phyloP scores from a whole-genome alignment of 2,329 filamentous ascomycete genomes.

The Leptographium lundbergii region DNA sequence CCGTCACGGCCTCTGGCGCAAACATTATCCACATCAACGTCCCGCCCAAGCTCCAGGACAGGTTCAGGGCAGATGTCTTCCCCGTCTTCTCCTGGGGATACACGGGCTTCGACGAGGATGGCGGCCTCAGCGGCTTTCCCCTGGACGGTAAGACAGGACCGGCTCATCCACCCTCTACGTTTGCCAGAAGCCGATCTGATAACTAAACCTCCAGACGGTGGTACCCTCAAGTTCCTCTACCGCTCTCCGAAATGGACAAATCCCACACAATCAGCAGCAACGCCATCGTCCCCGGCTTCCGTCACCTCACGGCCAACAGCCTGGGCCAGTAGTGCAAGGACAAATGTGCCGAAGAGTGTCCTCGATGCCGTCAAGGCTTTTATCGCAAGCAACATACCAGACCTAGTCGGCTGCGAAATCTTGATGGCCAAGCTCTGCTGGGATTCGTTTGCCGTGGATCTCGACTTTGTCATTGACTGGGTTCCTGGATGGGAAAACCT shows the following conservation, averaged over 20 bases:
- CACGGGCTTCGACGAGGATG: not conserved
- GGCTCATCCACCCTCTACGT: not conserved
- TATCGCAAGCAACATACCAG: not conserved
- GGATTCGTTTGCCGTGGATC: not conserved
- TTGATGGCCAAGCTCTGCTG: conserved; percentile 1
- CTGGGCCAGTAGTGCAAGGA: not conserved
- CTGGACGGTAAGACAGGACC: not conserved
- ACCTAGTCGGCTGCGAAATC: conserved; percentile 1
- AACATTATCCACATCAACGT: conserved; percentile 1
- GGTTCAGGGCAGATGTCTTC: not conserved
- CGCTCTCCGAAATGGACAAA: conserved; percentile 1
- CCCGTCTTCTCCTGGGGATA: not conserved
- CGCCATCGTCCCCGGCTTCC: not conserved
- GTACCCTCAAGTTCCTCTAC: not conserved
- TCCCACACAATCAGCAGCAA: not conserved
- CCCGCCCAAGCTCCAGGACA: not conserved
- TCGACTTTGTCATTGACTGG: conserved; percentile 2
- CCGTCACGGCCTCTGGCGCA: not conserved
- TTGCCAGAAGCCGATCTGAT: not conserved
- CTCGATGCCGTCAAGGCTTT: not conserved
- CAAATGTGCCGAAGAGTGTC: not conserved
- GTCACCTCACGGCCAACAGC: not conserved
- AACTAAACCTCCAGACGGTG: not conserved
- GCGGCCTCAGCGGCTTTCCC: not conserved
- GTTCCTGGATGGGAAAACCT: not conserved